Evolutionary conservation across 768 basidiomycete species (phyloP), one percentile per base, ranked within the genome.

Genomic region (Suillus subalutaceus): DNA sequence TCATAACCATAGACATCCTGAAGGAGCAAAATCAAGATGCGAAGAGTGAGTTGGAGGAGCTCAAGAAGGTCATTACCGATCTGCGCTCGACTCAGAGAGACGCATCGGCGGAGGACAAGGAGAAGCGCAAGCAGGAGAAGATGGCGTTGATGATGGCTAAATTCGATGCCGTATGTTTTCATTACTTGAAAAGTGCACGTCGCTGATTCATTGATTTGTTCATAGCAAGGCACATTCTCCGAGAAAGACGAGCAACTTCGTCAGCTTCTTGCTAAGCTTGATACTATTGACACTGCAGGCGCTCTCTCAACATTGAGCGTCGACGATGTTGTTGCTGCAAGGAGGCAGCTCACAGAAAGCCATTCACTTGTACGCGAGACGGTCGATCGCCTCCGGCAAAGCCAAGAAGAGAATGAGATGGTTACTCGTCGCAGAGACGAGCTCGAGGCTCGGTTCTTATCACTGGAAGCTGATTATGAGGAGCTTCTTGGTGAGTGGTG

Each of bases 101-200:
- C 67, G 87, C 91, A 18, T 90, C 91, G 46, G 90, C 90, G 40
- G 97, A 99, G 77, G 97, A 98, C 77, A 98, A 96, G 81, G 97
- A 99, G 84, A 97, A 94, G 84, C 89, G 93, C 78, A 99, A 99
- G 79, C 95, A 97, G 74, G 97, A 99, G 83, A 98, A 98, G 85
- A 94, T 99, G 93, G 96, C 94, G 10, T 83, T 96, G 70, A 97
- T 99, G 94, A 98, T 99, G 97, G 94, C 97, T 66, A 96, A 97
- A 78, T 97, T 99, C 71, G 96, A 99, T 79, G 86, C 92, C 68
- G 97, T 97, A 70, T 73, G 91, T 81, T 65, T 63, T 20, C 41
- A 55, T 61, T 63, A 65, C 18, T 57, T 40, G 46, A 3, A 20
- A 20, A 18, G 20, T 62, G 23, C n/a, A 58, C 44, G n/a, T 12